Evolutionary conservation across 2,329 filamentous ascomycete species (phyloP).

Genomic region (Neoarthrinium moseri): DNA sequence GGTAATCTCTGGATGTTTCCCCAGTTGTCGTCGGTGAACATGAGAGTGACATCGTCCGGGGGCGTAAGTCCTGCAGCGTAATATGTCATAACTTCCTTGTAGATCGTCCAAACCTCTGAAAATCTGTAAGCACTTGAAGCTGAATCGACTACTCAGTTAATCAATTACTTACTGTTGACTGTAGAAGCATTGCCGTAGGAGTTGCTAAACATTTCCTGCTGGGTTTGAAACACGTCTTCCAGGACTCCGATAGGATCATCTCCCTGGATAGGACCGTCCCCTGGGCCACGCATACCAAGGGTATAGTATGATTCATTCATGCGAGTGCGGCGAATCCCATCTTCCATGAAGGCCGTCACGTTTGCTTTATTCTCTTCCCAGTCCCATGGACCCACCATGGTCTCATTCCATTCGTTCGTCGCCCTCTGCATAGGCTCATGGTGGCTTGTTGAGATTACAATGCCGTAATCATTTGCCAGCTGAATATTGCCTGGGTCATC

Average conservation of each 20-base stretch:
- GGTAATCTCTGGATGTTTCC: conserved; percentile 36
- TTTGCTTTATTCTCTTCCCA: conserved; percentile 57
- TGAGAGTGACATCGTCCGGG: conserved; percentile 65
- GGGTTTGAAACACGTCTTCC: no score
- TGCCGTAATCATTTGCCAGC: conserved; percentile 61
- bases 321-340: conserved; percentile 53
- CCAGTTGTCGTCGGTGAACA: conserved; percentile 69
- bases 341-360: conserved; percentile 55
- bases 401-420: conserved; percentile 45
- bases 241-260: conserved; percentile 18
- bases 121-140: no score
- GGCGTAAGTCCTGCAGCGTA: conserved; percentile 57
- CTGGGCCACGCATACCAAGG: conserved; percentile 56
- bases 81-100: conserved; percentile 55
- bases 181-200: no score
- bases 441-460: conserved; percentile 64
- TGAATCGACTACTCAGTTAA: no score
- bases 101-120: no score
- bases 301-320: conserved; percentile 60
- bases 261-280: conserved; percentile 15
- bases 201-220: no score
- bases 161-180: no score
- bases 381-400: conserved; percentile 52
- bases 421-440: conserved; percentile 65
- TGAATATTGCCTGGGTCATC: conserved; percentile 59